Base-by-base conservation (phyloP, 805 yeast species). In the Saccharomycopsis babjevae region DNA sequence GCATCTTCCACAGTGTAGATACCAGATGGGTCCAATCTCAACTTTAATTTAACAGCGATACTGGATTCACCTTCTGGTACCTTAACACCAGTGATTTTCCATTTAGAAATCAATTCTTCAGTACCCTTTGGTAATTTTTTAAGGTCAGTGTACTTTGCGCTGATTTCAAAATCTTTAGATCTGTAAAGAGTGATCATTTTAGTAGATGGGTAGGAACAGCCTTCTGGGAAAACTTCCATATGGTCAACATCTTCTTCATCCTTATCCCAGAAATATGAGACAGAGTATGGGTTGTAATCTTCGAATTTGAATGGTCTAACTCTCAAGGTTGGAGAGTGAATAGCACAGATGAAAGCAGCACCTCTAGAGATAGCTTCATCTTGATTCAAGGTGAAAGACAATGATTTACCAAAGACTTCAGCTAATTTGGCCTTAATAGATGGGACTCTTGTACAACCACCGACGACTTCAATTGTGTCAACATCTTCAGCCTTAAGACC, bases 341-440 rank as follows among this genome's bases (percentile, higher is more conserved):
- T 89, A 68, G 99, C 99, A 77, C 99, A 94, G 71, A 94, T 88
- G 77, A 94, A 94, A 57, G 99, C 97, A 70, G 97, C 96, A 80
- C 99, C 99, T 77, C 93, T 89, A 61, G 99, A 98, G 74, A 93
- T 88, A 66, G 99, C 97, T 82, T 94, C 99, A 74, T 94, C 99
- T 79, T 92, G 97, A 83, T 94, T 94, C 77, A 96, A 84, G 68
- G 98, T 96, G 80, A 88, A 88, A 50, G 97, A 89, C 73, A 94
- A 80, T 69, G 79, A 86, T 79, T 88, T 88, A 74, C 89, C 89
- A 73, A 94, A 90, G 67, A 88, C 80, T 72, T 86, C 88, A 68
- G 87, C 68, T 68, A 94, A 81, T 72, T 83, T 86, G 68, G 85
- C 82, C 83, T 94, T 94, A 73, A 94, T 80, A 60, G 88, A 78